These are phyloP conservation scores for Calvatia gigantea DNA, from an alignment of 768 basidiomycete genomes.

Conservation along the genomic window DNA sequence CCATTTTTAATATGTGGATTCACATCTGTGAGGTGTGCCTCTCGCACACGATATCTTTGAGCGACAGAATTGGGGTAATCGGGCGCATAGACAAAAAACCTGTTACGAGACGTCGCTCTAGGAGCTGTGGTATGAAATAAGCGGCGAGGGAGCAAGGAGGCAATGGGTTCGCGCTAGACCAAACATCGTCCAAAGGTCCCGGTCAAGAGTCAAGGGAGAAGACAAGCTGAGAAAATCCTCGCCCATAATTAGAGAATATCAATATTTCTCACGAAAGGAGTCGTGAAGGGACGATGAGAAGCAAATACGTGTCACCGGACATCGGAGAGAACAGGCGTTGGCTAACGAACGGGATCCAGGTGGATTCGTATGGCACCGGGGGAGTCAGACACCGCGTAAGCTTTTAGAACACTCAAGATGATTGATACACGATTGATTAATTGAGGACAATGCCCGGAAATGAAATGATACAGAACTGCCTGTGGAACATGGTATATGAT, in stretches of 20 bases:
- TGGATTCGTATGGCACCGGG: no score
- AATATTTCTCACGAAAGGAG: background rate
- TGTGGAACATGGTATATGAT: no score
- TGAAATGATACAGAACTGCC: no score
- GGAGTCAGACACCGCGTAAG: background rate
- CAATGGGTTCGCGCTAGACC: background rate
- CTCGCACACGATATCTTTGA: constrained; percentile 43
- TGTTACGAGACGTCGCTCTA: constrained; percentile 17
- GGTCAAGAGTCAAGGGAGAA: background rate
- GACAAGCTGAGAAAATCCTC: background rate
- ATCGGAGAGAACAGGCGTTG: background rate
- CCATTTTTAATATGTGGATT: constrained; percentile 34
- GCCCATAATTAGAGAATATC: background rate
- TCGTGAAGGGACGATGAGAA: background rate
- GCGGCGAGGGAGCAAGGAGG: background rate
- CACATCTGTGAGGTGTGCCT: constrained; percentile 39
- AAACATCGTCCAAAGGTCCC: background rate
- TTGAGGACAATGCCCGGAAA: no score
- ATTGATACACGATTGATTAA: no score
- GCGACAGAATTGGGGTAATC: constrained; percentile 40
- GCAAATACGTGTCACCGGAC: no score
- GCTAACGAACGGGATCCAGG: no score
- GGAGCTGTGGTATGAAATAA: background rate
- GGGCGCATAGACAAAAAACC: constrained; percentile 53
- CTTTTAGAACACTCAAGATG: no score